Conservation (phyloP, 2,329 filamentous ascomycete species). For the Fusarium newnesense region DNA sequence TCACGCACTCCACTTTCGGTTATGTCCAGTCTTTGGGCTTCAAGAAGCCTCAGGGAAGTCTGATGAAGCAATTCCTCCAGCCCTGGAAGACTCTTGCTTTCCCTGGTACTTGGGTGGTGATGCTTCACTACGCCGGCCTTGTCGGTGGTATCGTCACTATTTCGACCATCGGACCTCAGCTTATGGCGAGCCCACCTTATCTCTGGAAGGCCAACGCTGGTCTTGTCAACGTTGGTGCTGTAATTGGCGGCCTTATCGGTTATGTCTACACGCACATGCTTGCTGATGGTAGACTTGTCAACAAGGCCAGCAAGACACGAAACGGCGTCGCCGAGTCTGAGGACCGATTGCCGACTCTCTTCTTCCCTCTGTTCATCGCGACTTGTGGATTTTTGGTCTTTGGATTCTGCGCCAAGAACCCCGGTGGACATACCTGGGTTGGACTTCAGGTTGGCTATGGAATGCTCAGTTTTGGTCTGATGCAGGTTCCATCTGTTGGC, state of each 20-base stretch:
- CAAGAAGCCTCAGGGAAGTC: not conserved
- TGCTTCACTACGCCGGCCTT: conserved; percentile 51
- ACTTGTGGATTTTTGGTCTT: conserved; percentile 51
- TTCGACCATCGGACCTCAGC: conserved; percentile 48
- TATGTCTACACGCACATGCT: conserved; percentile 42
- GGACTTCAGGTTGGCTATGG: conserved; percentile 49
- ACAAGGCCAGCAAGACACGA: conserved; percentile 29
- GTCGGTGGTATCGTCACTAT: conserved; percentile 51
- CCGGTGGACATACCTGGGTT: conserved; percentile 46
- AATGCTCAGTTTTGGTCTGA: conserved; percentile 52
- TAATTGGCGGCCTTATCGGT: conserved; percentile 47
- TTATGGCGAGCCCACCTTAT: conserved; percentile 47
- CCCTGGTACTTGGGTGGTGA: conserved; percentile 50
- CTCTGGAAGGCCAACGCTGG: conserved; percentile 49
- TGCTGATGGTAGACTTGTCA: conserved; percentile 30
- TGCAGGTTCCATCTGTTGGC: conserved; percentile 53
- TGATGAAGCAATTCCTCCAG: conserved; percentile 4
- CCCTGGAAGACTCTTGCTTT: conserved; percentile 37
- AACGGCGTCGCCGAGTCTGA: conserved; percentile 49
- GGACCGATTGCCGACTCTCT: conserved; percentile 45
- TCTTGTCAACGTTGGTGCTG: conserved; percentile 48
- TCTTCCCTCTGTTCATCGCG: conserved; percentile 45
- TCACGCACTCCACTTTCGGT: not conserved
- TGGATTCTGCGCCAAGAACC: conserved; percentile 51
- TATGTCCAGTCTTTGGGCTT: conserved; percentile 26